A percentile compares a stretch with the other conserved stretches of the same genome.
Evolutionary conservation across 495 filamentous ascomycete genomes (phyloP).

Genomic region (Podospora pseudoanserina): DNA sequence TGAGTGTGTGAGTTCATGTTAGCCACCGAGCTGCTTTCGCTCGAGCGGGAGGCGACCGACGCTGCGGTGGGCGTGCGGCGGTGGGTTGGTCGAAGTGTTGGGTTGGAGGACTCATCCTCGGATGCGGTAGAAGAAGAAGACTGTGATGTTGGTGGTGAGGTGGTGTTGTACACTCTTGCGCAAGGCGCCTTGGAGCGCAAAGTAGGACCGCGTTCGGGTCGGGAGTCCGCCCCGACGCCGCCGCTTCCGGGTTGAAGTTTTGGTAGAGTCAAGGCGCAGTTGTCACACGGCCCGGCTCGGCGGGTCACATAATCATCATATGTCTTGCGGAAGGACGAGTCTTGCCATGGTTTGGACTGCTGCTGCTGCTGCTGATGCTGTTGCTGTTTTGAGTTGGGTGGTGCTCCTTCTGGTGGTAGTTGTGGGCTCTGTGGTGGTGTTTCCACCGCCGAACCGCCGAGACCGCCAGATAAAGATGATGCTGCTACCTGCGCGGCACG

Average conservation of each 20-base stretch:
- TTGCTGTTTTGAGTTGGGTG: slow-evolving; percentile 13
- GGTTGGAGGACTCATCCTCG: slow-evolving; percentile 38
- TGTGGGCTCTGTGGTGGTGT: slow-evolving; percentile 64
- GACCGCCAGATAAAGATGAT: slow-evolving; percentile 12
- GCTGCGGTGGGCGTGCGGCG: slow-evolving; percentile 32
- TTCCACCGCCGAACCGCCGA: slow-evolving; percentile 42
- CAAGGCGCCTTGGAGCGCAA: slow-evolving; percentile 48
- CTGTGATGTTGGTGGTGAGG: slow-evolving; percentile 43
- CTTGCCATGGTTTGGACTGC: slow-evolving; percentile 38
- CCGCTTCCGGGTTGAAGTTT: slow-evolving; percentile 43
- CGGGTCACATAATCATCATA: slow-evolving; percentile 56
- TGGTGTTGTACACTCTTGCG: slow-evolving; percentile 44
- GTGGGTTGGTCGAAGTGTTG: slow-evolving; percentile 23
- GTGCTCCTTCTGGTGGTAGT: slow-evolving; percentile 29
- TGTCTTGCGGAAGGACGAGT: slow-evolving; percentile 49
- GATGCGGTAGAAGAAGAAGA: slow-evolving; percentile 45
- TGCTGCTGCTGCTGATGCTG: slow-evolving; percentile 15
- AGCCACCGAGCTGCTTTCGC: slow-evolving; percentile 37
- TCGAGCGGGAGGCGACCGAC: slow-evolving; percentile 42
- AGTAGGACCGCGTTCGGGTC: slow-evolving; percentile 36
- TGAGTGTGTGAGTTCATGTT: slow-evolving; percentile 69
- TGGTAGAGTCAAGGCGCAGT: slow-evolving; percentile 59
- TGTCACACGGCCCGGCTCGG: slow-evolving; percentile 55
- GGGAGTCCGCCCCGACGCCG: slow-evolving; percentile 30
- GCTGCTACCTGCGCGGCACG: slow-evolving; percentile 27